These are phyloP conservation scores for Artemisia annua DNA, from an alignment of 129 eudicot genomes.

Conservation along the genomic window DNA sequence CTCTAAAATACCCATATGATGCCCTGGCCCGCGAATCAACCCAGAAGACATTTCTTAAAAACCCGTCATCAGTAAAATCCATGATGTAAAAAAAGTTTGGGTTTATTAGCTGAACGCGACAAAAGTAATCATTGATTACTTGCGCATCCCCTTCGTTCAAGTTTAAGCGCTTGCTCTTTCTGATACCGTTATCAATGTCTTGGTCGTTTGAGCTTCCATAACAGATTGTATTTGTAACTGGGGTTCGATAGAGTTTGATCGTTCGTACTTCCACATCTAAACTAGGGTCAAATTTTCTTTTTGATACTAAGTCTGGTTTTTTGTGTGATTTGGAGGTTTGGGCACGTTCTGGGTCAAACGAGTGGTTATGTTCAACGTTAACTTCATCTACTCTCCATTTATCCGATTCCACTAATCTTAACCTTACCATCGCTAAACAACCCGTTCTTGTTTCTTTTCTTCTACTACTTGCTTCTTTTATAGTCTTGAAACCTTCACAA, in stretches of 20 bases:
- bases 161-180: constrained; percentile 44
- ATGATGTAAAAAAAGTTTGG: constrained; percentile 73
- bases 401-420: constrained; percentile 64
- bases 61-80: constrained; percentile 82
- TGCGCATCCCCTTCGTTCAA: constrained; percentile 52
- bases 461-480: constrained; percentile 70
- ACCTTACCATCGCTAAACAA: constrained; percentile 82
- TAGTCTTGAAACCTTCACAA: constrained; percentile 86
- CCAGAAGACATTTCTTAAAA: constrained; percentile 73
- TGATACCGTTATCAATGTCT: constrained; percentile 38
- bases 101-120: constrained; percentile 53
- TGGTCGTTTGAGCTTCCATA: constrained; percentile 53
- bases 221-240: constrained; percentile 44
- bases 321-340: constrained; percentile 75
- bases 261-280: constrained; percentile 73
- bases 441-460: constrained; percentile 93
- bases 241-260: constrained; percentile 70
- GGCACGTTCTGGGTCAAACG: constrained; percentile 74
- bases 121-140: constrained; percentile 53
- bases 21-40: constrained; percentile 83
- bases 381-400: constrained; percentile 90
- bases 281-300: constrained; percentile 53
- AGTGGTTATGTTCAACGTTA: constrained; percentile 83
- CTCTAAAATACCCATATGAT: constrained; percentile 68
- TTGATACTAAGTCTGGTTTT: constrained; percentile 55